phyloP scores from a whole-genome alignment of 164 flowering plant species.

The Nelumbo lutea region DNA sequence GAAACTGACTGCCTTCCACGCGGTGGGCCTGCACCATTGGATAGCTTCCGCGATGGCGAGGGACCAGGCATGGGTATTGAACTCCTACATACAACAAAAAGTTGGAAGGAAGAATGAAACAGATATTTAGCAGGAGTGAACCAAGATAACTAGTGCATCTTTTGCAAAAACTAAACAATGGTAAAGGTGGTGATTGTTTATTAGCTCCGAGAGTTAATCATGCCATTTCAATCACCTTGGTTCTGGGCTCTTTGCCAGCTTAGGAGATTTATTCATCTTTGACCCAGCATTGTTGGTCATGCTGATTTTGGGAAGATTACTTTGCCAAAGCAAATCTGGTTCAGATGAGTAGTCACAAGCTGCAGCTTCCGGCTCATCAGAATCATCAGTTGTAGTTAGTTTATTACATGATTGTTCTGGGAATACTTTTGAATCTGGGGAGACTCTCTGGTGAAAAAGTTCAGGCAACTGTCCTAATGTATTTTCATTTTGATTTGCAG shows the following conservation, averaged over 20 bases:
- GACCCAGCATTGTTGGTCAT: constrained; percentile 38
- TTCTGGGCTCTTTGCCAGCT: constrained; percentile 46
- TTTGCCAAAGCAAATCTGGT: constrained; percentile 81
- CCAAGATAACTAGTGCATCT: too few species aligned
- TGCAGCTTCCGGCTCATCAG: constrained; percentile 75
- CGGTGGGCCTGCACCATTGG: constrained; percentile 33
- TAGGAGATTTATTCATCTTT: constrained; percentile 47
- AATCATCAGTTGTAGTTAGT: constrained; percentile 46
- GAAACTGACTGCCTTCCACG: constrained; percentile 43
- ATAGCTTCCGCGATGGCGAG: constrained; percentile 54
- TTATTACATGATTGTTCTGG: constrained; percentile 43
- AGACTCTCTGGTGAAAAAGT: constrained; percentile 48
- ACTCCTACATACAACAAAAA: constrained; percentile 35
- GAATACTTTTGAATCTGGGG: constrained; percentile 45
- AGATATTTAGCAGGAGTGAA: too few species aligned
- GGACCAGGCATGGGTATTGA: constrained; percentile 40
- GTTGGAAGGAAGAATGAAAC: neutral
- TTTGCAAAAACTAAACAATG: too few species aligned
- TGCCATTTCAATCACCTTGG: constrained; percentile 37
- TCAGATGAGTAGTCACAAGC: constrained; percentile 87
- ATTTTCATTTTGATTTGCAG: constrained; percentile 25
- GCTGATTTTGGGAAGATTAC: constrained; percentile 54
- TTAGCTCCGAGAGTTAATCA: too few species aligned
- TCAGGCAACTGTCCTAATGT: constrained; percentile 34
- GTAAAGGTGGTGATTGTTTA: too few species aligned